A percentile compares a stretch with the other conserved stretches of the same genome.
These are phyloP conservation scores for Kodamaea sp. DNA, from an alignment of 1,139 yeast species.

Conservation along the genomic window DNA sequence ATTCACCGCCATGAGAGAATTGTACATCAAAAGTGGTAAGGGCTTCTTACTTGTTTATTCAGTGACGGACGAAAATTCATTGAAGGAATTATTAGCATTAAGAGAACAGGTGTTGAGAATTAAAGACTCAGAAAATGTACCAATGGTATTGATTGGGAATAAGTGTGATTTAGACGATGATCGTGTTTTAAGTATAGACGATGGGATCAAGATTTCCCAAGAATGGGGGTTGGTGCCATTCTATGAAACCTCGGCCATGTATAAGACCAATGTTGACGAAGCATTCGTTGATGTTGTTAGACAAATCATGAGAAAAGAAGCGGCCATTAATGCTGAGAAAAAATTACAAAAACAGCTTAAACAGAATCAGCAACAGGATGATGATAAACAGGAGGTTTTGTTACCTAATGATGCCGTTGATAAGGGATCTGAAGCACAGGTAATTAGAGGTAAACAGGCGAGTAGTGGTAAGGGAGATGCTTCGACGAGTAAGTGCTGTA, in stretches of 20 bases:
- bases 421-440: constrained; percentile 5
- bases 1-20: constrained; percentile 56
- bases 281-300: constrained; percentile 88
- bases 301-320: constrained; percentile 78
- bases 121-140: constrained; percentile 74
- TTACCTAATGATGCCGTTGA: constrained; percentile 1
- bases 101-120: constrained; percentile 87
- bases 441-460: constrained; percentile 1
- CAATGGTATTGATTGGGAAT: constrained; percentile 86
- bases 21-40: constrained; percentile 53
- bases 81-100: constrained; percentile 75
- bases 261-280: constrained; percentile 84
- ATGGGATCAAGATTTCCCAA: constrained; percentile 78
- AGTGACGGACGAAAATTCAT: constrained; percentile 81
- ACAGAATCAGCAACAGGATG: constrained; percentile 15
- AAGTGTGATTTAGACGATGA: constrained; percentile 78
- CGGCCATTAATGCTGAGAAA: constrained; percentile 46
- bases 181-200: constrained; percentile 72
- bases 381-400: neutral
- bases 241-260: constrained; percentile 91
- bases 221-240: constrained; percentile 88
- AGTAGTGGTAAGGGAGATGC: constrained; percentile 6
- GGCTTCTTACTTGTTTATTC: constrained; percentile 70
- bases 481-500: constrained; percentile 15
- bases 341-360: constrained; percentile 43